A percentile compares a stretch with the other conserved stretches of the same genome.
Conservation (phyloP, 306 rosid species). For the Lathyrus tuberosus region DNA sequence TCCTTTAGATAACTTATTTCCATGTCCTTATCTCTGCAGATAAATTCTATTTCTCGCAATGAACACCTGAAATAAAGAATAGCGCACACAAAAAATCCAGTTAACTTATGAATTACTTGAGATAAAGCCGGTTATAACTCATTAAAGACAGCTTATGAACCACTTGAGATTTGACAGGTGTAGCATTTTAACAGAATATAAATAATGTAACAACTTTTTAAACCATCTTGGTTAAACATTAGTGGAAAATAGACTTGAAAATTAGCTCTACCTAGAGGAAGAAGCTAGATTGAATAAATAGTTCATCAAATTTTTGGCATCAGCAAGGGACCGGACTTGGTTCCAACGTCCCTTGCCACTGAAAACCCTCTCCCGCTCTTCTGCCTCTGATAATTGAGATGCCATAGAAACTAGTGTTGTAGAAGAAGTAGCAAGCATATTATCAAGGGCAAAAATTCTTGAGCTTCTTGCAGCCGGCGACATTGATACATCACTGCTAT, state of each 20-base stretch:
- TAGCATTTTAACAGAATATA: background rate
- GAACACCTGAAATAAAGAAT: slow-evolving; percentile 60
- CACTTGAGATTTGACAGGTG: slow-evolving; percentile 16
- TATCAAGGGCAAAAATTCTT: slow-evolving; percentile 87
- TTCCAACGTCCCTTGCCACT: slow-evolving; percentile 96
- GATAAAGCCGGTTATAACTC: background rate
- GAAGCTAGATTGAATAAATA: slow-evolving; percentile 85
- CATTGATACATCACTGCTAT: slow-evolving; percentile 58
- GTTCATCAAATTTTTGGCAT: slow-evolving; percentile 92
- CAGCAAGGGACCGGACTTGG: slow-evolving; percentile 86
- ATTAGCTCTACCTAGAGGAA: slow-evolving; percentile 69
- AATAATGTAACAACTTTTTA: background rate
- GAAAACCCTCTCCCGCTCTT: slow-evolving; percentile 85
- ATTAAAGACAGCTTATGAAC: background rate
- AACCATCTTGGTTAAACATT: slow-evolving; percentile 6
- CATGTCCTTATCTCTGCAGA: slow-evolving; percentile 70
- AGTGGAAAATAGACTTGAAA: slow-evolving; percentile 13
- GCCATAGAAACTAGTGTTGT: slow-evolving; percentile 87
- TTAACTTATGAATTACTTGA: background rate
- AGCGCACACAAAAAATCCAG: slow-evolving; percentile 8
- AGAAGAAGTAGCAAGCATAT: slow-evolving; percentile 84
- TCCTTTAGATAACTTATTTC: slow-evolving; percentile 83
- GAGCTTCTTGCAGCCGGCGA: slow-evolving; percentile 98
- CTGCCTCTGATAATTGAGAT: slow-evolving; percentile 95
- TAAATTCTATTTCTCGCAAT: slow-evolving; percentile 73